Conservation (phyloP, 192 early-diverging fungal species). For the Endogone sp. region DNA sequence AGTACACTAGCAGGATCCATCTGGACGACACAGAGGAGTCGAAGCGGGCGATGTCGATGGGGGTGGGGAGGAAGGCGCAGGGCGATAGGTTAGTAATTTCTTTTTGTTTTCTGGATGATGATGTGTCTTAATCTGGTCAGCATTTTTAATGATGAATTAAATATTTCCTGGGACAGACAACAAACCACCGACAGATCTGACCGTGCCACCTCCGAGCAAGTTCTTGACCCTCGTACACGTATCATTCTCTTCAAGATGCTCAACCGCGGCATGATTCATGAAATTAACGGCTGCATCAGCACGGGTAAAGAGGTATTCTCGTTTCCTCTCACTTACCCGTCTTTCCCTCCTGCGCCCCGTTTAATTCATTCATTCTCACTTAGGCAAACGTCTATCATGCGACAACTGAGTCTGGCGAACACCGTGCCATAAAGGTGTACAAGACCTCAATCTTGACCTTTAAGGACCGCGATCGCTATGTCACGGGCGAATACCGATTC, state of each 20-base stretch:
- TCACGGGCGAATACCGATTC: slow-evolving; percentile 93
- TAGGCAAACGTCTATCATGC: slow-evolving; percentile 98
- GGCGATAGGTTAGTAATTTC: slow-evolving; percentile 46
- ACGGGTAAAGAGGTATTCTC: slow-evolving; percentile 85
- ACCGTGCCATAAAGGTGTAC: slow-evolving; percentile 95
- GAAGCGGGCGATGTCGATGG: slow-evolving; percentile 51
- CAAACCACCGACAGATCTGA: slow-evolving; percentile 84
- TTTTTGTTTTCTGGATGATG: neutral
- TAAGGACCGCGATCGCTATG: slow-evolving; percentile 98
- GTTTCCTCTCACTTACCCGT: no score
- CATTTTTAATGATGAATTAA: no score
- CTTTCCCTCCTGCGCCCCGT: neutral
- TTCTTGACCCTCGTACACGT: slow-evolving; percentile 95
- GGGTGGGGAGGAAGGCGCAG: slow-evolving; percentile 55
- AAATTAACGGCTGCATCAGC: slow-evolving; percentile 95
- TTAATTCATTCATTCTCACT: neutral
- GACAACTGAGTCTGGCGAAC: slow-evolving; percentile 71
- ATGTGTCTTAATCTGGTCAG: no score
- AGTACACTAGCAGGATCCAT: slow-evolving; percentile 69
- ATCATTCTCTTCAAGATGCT: slow-evolving; percentile 96
- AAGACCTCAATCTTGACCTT: slow-evolving; percentile 98
- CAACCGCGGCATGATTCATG: slow-evolving; percentile 84
- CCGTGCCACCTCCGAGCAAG: slow-evolving; percentile 95
- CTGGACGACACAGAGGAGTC: slow-evolving; percentile 43
- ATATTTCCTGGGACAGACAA: neutral